Evolutionary conservation across 768 basidiomycete species (phyloP).

Genomic region (Sarcodon sp.): DNA sequence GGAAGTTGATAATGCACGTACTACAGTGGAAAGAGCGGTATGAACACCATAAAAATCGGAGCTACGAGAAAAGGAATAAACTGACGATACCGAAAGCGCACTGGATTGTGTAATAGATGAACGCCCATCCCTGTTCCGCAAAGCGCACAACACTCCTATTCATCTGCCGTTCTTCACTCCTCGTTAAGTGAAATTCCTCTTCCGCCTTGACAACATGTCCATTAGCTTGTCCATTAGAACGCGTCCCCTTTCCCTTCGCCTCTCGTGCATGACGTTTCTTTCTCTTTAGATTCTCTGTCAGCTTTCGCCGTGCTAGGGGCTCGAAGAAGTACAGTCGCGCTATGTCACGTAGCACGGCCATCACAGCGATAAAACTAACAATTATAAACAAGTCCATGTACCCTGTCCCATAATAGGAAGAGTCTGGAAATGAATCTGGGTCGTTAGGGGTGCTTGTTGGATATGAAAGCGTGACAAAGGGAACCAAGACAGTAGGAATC

Average conservation of each 20-base stretch:
- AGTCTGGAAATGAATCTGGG: conserved; percentile 63
- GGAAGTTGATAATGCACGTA: conserved; percentile 71
- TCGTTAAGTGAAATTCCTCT: conserved; percentile 11
- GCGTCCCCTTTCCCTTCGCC: conserved; percentile 13
- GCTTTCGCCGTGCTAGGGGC: conserved; percentile 71
- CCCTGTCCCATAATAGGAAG: conserved; percentile 63
- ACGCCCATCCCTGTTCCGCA: conserved; percentile 91
- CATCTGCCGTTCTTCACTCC: conserved; percentile 44
- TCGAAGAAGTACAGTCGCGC: conserved; percentile 62
- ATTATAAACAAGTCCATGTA: conserved; percentile 67
- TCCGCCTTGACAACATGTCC: conserved; percentile 6
- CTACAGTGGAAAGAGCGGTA: conserved; percentile 25
- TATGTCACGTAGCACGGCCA: conserved; percentile 79
- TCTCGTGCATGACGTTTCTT: conserved; percentile 11
- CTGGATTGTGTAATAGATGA: conserved; percentile 66
- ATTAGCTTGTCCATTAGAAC: conserved; percentile 13
- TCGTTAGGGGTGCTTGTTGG: conserved; percentile 38
- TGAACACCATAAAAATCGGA: conserved; percentile 4
- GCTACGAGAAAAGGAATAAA: conserved; percentile 13
- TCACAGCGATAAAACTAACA: conserved; percentile 69
- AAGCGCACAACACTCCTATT: conserved; percentile 74
- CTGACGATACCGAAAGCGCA: conserved; percentile 77
- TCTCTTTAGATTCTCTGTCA: conserved; percentile 36
- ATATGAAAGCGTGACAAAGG: conserved; percentile 69
- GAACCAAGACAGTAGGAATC: conserved; percentile 42